Evolutionary conservation across 768 basidiomycete species (phyloP).

Genomic region (Chalciporus pseudorubinellus): DNA sequence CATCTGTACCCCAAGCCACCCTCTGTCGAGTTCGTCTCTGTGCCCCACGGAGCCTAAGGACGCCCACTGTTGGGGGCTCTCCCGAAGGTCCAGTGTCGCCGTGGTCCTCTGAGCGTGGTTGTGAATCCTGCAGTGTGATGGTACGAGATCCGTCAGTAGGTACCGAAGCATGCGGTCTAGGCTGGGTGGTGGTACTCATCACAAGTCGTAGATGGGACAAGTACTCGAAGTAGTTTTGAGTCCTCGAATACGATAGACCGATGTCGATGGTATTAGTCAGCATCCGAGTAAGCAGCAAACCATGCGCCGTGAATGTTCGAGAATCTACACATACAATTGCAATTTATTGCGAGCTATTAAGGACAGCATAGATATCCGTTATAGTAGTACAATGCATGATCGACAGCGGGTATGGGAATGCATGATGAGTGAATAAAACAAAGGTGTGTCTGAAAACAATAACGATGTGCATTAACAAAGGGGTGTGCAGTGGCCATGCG

Average conservation of each 20-base stretch:
- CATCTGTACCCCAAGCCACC: slow-evolving; percentile 83
- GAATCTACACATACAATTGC: slow-evolving; percentile 18
- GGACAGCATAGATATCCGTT: slow-evolving; percentile 11
- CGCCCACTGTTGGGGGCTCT: slow-evolving; percentile 38
- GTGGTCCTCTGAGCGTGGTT: slow-evolving; percentile 33
- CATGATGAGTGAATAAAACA: slow-evolving; percentile 25
- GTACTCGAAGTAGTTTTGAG: neutral
- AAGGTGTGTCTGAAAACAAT: slow-evolving; percentile 20
- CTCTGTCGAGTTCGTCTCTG: slow-evolving; percentile 44
- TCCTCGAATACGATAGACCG: neutral
- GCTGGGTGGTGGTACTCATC: slow-evolving; percentile 25
- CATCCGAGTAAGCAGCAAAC: neutral
- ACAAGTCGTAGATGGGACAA: neutral
- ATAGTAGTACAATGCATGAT: slow-evolving; percentile 25
- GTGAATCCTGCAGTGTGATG: slow-evolving; percentile 41
- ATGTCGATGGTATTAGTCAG: slow-evolving; percentile 18
- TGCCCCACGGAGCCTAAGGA: slow-evolving; percentile 59
- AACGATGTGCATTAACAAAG: slow-evolving; percentile 21
- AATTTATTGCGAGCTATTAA: slow-evolving; percentile 20
- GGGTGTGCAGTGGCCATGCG: slow-evolving; percentile 15
- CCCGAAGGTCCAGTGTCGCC: slow-evolving; percentile 17
- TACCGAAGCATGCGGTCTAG: slow-evolving; percentile 38
- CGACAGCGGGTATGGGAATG: slow-evolving; percentile 16
- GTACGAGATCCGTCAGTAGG: slow-evolving; percentile 57
- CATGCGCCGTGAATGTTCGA: neutral